Evolutionary conservation across 2,329 filamentous ascomycete species (phyloP).

Genomic region (Xylaria sp.): DNA sequence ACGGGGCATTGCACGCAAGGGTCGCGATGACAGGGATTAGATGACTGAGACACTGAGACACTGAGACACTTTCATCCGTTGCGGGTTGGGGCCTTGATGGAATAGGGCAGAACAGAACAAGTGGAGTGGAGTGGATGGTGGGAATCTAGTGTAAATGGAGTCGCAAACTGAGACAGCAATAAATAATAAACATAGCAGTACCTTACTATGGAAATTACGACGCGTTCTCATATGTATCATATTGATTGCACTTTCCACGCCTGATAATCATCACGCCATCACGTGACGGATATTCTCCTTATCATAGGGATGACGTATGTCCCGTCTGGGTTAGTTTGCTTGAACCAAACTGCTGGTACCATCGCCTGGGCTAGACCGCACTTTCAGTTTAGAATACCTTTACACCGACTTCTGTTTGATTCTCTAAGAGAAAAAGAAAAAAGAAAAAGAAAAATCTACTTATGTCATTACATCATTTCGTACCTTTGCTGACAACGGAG

Average conservation of each 20-base stretch:
- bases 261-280: constrained; percentile 17
- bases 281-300: constrained; percentile 16
- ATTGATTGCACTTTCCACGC: background rate
- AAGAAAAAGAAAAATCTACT: no score
- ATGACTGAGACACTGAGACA: constrained; percentile 2
- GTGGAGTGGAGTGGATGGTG: background rate
- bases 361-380: background rate
- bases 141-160: background rate
- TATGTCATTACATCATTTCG: no score
- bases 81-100: background rate
- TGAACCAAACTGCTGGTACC: background rate
- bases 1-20: constrained; percentile 25
- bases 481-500: background rate
- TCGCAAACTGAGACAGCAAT: background rate
- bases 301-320: background rate
- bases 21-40: background rate
- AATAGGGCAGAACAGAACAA: background rate
- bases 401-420: no score
- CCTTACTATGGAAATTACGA: background rate
- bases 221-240: background rate
- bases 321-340: background rate
- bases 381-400: no score
- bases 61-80: background rate
- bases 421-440: no score
- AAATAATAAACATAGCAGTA: background rate